Evolutionary conservation across 1,284 basidiomycete species (phyloP).

Genomic region (Trichosporon sp.): DNA sequence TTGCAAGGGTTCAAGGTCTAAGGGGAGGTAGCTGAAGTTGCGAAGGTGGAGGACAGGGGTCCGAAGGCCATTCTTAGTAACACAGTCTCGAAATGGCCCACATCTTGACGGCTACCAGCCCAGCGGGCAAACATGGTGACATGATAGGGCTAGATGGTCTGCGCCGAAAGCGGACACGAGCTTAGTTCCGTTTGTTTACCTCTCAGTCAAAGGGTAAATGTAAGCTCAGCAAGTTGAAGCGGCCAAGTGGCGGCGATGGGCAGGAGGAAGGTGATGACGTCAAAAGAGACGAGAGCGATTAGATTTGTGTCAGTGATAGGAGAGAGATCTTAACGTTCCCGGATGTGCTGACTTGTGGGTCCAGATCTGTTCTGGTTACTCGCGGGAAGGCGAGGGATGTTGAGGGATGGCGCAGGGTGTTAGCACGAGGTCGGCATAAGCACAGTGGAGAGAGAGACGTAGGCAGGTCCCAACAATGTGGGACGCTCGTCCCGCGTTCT

Average conservation of each 20-base stretch:
- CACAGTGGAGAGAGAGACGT: background rate
- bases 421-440: background rate
- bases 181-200: no score
- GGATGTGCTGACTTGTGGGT: background rate
- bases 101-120: no score
- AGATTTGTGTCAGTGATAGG: background rate
- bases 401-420: background rate
- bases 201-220: no score
- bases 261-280: background rate
- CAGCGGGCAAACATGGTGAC: no score
- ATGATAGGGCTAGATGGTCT: no score
- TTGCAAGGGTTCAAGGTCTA: background rate
- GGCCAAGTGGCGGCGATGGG: background rate
- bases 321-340: background rate
- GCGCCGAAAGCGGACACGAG: no score
- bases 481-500: background rate
- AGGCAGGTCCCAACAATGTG: background rate
- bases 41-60: background rate
- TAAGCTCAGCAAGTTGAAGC: background rate
- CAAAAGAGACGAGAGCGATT: background rate
- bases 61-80: background rate
- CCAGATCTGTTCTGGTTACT: background rate
- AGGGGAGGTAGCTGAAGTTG: background rate
- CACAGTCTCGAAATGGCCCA: background rate
- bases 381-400: background rate